Base-by-base conservation (phyloP, 768 basidiomycete species). In the Cyathus striatus region DNA sequence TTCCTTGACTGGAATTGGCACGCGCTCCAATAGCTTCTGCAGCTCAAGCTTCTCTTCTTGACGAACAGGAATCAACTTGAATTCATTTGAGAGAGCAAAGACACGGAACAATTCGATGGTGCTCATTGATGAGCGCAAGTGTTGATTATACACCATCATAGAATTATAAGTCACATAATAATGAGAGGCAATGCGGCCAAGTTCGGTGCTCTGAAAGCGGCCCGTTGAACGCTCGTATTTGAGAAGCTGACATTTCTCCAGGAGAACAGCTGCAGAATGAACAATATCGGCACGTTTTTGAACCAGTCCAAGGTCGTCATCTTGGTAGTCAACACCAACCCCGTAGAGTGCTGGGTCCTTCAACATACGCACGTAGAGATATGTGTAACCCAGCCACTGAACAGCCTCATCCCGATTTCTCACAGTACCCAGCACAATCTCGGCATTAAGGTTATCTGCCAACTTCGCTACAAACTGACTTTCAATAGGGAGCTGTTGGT, bases 401-500 rank as follows among this genome's bases (percentile, higher is more conserved):
- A 97, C 94, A 5, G 92, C 96, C 57, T 98, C 95, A 55, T 98
- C 93, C 17, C 94, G 74, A 64, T 96, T 98, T 51, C 96, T 73
- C 42, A 98, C 83, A 0, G 89, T 94, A 4, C 96, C 96, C 14
- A 96, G 72, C 1, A 98, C 95, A 33, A 98, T 87, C 69, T 98
- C 96, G 12, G 95, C 96, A 60, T 98, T 98, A 53, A 98, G 62
- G 57, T 96, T 95, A 58, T 99, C 96, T 21, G 91, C 89, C 50
- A 99, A 70, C 60, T 87, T 92, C 25, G 81, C 71, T 22, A 99
- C 90, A 48, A 95, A 90, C 65, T 98, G 96, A 13, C 81, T 84
- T 66, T 99, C 96, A 58, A 99, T 99, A 0, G 96, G 96, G 12
- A 99, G 75, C 59, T 98, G 96, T 64, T 96, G 93, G 56, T 98